These are phyloP conservation scores for Exidia glandulosa DNA, from an alignment of 768 basidiomycete genomes.

Conservation along the genomic window DNA sequence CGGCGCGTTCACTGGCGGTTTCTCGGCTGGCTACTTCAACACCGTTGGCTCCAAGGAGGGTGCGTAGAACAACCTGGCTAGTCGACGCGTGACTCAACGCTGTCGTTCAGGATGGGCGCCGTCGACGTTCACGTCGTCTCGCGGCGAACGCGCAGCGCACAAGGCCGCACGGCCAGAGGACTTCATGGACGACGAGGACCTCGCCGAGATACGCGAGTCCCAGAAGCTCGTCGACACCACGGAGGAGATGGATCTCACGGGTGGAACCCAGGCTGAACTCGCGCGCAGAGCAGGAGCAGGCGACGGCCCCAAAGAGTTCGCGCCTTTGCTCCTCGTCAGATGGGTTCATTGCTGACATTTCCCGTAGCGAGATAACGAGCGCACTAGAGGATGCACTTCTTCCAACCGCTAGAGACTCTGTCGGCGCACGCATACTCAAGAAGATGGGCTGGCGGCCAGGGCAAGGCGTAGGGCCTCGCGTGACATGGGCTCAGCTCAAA, in stretches of 20 bases:
- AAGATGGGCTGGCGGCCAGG: slow-evolving; percentile 95
- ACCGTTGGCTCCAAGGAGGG: slow-evolving; percentile 95
- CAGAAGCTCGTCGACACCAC: slow-evolving; percentile 67
- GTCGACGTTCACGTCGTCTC: slow-evolving; percentile 83
- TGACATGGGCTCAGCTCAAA: slow-evolving; percentile 65
- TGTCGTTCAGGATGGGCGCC: slow-evolving; percentile 80
- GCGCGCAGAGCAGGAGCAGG: slow-evolving; percentile 16
- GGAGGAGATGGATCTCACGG: slow-evolving; percentile 62
- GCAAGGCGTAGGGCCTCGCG: slow-evolving; percentile 86
- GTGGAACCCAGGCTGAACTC: slow-evolving; percentile 41
- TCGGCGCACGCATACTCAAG: slow-evolving; percentile 75
- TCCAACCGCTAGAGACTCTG: slow-evolving; percentile 65
- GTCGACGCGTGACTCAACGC: background rate
- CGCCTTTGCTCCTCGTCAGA: background rate
- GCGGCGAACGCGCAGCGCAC: slow-evolving; percentile 58
- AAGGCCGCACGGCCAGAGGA: slow-evolving; percentile 66
- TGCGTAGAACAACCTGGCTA: slow-evolving; percentile 15
- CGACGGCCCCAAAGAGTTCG: slow-evolving; percentile 40
- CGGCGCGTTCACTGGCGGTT: slow-evolving; percentile 97
- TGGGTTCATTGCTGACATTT: background rate
- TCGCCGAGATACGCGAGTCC: slow-evolving; percentile 68
- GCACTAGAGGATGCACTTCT: slow-evolving; percentile 57
- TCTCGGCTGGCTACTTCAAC: slow-evolving; percentile 96
- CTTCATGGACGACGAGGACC: slow-evolving; percentile 98
- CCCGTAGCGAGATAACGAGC: slow-evolving; percentile 45